Conservation (phyloP, 345 rosid species). For the Ceriops zippeliana region DNA sequence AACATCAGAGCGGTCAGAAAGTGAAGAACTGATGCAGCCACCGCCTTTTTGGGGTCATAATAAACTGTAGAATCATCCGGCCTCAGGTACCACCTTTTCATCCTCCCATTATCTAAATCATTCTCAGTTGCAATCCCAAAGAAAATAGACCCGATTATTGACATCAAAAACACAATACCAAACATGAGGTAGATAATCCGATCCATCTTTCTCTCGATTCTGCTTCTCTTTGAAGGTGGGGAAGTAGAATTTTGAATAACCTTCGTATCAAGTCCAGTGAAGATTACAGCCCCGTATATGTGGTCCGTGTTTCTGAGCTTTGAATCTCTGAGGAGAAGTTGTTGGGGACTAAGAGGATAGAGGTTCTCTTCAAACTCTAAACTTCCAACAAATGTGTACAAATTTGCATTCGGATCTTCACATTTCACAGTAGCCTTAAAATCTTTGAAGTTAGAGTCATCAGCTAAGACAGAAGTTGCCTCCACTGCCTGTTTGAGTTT, state of each 20-base stretch:
- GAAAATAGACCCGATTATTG: slow-evolving; percentile 66
- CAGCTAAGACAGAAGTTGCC: slow-evolving; percentile 56
- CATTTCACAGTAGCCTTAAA: slow-evolving; percentile 68
- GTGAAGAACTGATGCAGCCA: slow-evolving; percentile 53
- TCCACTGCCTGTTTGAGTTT: slow-evolving; percentile 79
- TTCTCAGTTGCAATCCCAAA: slow-evolving; percentile 61
- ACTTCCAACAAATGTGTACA: slow-evolving; percentile 74
- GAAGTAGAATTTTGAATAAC: slow-evolving; percentile 76
- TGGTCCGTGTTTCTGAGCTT: slow-evolving; percentile 81
- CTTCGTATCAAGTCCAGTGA: slow-evolving; percentile 91
- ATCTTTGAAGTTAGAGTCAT: slow-evolving; percentile 54
- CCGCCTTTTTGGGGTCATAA: slow-evolving; percentile 52
- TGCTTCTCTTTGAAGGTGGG: slow-evolving; percentile 94
- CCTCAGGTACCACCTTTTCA: slow-evolving; percentile 83
- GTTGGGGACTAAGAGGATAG: slow-evolving; percentile 69
- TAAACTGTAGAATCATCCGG: slow-evolving; percentile 52
- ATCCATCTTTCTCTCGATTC: slow-evolving; percentile 80
- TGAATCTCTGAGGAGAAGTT: slow-evolving; percentile 84
- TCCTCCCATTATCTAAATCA: slow-evolving; percentile 53
- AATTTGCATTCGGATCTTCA: slow-evolving; percentile 90
- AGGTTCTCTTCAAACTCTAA: slow-evolving; percentile 58
- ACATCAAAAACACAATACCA: slow-evolving; percentile 44
- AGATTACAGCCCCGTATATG: slow-evolving; percentile 71
- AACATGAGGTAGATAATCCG: slow-evolving; percentile 66
- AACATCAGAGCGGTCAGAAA: slow-evolving; percentile 70